phyloP scores from a whole-genome alignment of 1,284 basidiomycete genomes.

The Lignosus rhinocerotis region DNA sequence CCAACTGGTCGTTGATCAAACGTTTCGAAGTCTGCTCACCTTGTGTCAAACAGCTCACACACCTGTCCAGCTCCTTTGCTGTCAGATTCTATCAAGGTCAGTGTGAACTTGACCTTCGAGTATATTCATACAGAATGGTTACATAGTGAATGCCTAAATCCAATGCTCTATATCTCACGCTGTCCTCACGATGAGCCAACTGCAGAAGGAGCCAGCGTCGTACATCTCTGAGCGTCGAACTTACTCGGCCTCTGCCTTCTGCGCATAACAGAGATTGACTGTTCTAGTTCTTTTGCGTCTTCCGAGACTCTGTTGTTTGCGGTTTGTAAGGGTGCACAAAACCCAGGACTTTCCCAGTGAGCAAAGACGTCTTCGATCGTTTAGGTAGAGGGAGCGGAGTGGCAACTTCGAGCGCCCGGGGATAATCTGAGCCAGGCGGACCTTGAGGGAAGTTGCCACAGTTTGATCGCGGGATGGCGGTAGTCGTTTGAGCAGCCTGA shows the following conservation, averaged over 20 bases:
- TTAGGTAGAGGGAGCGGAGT: conserved; percentile 19
- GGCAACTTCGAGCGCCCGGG: conserved; percentile 25
- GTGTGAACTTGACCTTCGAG: no score
- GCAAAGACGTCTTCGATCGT: no score
- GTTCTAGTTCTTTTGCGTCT: conserved; percentile 8
- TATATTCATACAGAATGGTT: no score
- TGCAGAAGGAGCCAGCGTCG: not conserved
- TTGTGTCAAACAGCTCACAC: no score
- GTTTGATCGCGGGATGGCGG: conserved; percentile 7
- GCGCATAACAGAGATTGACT: conserved; percentile 1
- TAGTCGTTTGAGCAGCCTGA: no score
- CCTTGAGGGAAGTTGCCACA: conserved; percentile 27
- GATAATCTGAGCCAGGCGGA: conserved; percentile 31
- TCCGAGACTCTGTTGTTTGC: conserved; percentile 14
- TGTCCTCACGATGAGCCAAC: not conserved
- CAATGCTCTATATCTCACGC: not conserved
- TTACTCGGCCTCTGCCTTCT: conserved; percentile 4
- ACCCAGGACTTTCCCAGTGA: no score
- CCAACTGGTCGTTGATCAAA: no score
- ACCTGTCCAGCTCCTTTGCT: no score
- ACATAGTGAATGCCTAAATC: no score
- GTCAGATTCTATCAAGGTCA: no score
- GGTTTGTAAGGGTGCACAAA: conserved; percentile 14
- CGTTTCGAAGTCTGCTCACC: no score
- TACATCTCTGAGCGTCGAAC: not conserved